Percentiles rank a stretch among this genome's conserved stretches.
Evolutionary conservation across 1,284 basidiomycete species (phyloP).

Genomic region (Abortiporus biennis): DNA sequence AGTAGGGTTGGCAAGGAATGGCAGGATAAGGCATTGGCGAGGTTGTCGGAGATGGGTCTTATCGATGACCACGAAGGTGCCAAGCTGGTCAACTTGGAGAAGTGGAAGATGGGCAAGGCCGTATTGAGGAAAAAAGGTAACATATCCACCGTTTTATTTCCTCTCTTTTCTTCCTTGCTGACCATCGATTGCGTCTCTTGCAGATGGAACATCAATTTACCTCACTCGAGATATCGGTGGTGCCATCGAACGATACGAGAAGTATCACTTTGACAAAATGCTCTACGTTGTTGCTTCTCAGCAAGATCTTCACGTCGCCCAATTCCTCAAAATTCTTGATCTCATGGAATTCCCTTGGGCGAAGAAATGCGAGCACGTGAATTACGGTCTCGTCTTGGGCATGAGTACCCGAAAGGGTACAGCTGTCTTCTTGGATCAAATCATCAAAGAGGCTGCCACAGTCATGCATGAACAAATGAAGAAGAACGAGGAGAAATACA

Average conservation of each 20-base stretch:
- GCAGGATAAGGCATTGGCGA: constrained; percentile 66
- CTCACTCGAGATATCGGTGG: constrained; percentile 97
- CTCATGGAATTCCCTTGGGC: constrained; percentile 92
- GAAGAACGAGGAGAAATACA: constrained; percentile 93
- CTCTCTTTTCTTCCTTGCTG: background rate
- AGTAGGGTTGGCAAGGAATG: constrained; percentile 79
- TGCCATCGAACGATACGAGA: constrained; percentile 88
- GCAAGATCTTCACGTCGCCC: constrained; percentile 89
- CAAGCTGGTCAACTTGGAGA: constrained; percentile 78
- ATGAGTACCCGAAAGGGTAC: constrained; percentile 99
- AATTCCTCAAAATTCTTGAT: constrained; percentile 93
- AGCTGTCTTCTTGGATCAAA: constrained; percentile 94
- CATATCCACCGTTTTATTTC: constrained; percentile 10
- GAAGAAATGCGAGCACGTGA: constrained; percentile 78
- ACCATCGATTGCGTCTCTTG: constrained; percentile 1
- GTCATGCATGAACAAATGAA: constrained; percentile 98
- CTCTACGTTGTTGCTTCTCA: constrained; percentile 95
- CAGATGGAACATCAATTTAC: constrained; percentile 98
- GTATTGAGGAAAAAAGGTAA: constrained; percentile 86
- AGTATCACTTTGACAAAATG: constrained; percentile 97
- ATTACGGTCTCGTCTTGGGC: constrained; percentile 89
- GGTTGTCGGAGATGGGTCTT: constrained; percentile 49
- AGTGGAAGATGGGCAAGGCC: constrained; percentile 88
- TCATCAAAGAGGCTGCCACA: constrained; percentile 85
- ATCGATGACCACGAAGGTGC: constrained; percentile 64